A percentile compares a stretch with the other conserved stretches of the same genome.
These are phyloP conservation scores for Hamigera avellanea DNA, from an alignment of 495 filamentous ascomycete genomes.

Conservation along the genomic window DNA sequence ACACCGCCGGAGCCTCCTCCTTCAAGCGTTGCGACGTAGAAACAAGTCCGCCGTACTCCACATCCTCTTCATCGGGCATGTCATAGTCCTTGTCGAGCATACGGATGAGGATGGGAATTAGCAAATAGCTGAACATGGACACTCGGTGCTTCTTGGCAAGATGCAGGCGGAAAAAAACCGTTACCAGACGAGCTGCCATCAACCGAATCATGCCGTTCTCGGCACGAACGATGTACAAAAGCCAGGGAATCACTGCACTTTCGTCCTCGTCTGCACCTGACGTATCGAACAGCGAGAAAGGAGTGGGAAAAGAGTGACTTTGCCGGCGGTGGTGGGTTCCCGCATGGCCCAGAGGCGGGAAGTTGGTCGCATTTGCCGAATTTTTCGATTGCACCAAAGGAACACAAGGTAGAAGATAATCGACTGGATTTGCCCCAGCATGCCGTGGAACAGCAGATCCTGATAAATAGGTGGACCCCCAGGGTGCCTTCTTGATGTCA, in stretches of 20 bases:
- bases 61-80: slow-evolving; percentile 23
- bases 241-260: slow-evolving; percentile 71
- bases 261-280: slow-evolving; percentile 52
- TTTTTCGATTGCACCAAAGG: slow-evolving; percentile 21
- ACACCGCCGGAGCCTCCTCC: slow-evolving; percentile 60
- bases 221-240: slow-evolving; percentile 58
- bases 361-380: slow-evolving; percentile 28
- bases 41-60: slow-evolving; percentile 28
- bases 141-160: slow-evolving; percentile 53
- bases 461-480: slow-evolving; percentile 34
- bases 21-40: slow-evolving; percentile 33
- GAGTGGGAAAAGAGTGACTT: slow-evolving; percentile 27
- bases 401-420: slow-evolving; percentile 46
- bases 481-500: slow-evolving; percentile 35
- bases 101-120: slow-evolving; percentile 61
- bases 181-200: slow-evolving; percentile 69
- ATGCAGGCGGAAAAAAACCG: slow-evolving; percentile 60
- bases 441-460: slow-evolving; percentile 33
- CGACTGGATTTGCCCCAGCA: slow-evolving; percentile 38
- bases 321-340: slow-evolving; percentile 31
- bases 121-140: slow-evolving; percentile 47
- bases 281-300: slow-evolving; percentile 23
- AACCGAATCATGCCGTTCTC: slow-evolving; percentile 53
- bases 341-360: slow-evolving; percentile 45
- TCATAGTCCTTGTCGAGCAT: slow-evolving; percentile 52